A percentile compares a stretch with the other conserved stretches of the same genome.
phyloP scores from a whole-genome alignment of 257 asterid species.

The Echites panduratus region DNA sequence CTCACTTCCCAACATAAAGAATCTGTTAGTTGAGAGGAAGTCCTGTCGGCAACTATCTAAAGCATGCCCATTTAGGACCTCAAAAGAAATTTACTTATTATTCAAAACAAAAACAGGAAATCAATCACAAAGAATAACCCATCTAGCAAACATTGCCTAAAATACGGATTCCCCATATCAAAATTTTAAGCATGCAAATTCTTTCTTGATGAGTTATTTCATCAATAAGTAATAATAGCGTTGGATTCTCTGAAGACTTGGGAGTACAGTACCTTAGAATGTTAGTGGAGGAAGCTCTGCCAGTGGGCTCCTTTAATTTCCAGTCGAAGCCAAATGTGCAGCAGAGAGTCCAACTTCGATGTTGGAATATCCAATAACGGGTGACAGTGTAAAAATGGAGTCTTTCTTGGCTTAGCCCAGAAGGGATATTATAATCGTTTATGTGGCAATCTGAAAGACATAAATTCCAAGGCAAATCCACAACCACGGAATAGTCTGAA shows the following conservation, averaged over 20 bases:
- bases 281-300: conserved; percentile 5
- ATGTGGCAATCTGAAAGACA: conserved; percentile 38
- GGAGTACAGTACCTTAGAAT: conserved; percentile 14
- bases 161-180: conserved; percentile 3
- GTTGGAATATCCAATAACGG: not conserved
- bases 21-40: not conserved
- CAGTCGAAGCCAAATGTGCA: conserved; percentile 20
- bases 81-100: not conserved
- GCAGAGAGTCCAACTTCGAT: conserved; percentile 9
- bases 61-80: conserved; percentile 1
- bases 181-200: not conserved
- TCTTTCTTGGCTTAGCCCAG: not conserved
- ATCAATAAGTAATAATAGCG: not conserved
- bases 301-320: conserved; percentile 25
- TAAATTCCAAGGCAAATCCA: conserved; percentile 24
- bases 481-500: conserved; percentile 51
- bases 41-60: not conserved
- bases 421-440: conserved; percentile 5
- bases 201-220: not conserved
- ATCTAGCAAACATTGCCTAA: not conserved
- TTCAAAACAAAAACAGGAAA: not conserved
- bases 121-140: not conserved
- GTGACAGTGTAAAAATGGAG: conserved; percentile 4
- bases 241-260: not conserved
- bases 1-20: not conserved